These are phyloP conservation scores for Puccinia novopanici DNA, from an alignment of 1,284 basidiomycete genomes.

Conservation along the genomic window DNA sequence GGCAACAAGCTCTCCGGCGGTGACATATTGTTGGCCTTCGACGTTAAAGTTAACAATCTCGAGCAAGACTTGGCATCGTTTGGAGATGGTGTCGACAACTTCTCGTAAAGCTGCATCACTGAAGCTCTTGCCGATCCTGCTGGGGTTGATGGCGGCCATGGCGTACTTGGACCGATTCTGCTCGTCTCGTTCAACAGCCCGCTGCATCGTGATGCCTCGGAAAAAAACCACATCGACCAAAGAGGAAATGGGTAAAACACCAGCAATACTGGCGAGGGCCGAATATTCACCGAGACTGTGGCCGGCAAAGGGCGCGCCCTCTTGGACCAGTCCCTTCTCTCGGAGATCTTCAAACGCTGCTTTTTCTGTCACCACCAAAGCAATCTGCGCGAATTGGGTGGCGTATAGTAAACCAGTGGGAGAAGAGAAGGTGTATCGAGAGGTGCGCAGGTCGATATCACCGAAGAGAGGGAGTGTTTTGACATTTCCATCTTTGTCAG, in stretches of 20 bases:
- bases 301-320: conserved; percentile 88
- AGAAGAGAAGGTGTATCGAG: conserved; percentile 94
- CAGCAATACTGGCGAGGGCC: conserved; percentile 92
- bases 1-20: conserved; percentile 90
- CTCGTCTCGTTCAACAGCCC: conserved; percentile 89
- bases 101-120: conserved; percentile 83
- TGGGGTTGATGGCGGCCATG: conserved; percentile 98
- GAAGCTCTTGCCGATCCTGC: conserved; percentile 89
- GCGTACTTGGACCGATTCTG: conserved; percentile 93
- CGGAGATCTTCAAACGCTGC: conserved; percentile 98
- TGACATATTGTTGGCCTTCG: conserved; percentile 71
- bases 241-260: conserved; percentile 90
- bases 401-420: conserved; percentile 92
- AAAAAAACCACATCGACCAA: conserved; percentile 98
- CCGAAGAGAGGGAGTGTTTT: conserved; percentile 91
- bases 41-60: conserved; percentile 98
- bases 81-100: conserved; percentile 85
- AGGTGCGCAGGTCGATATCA: conserved; percentile 77
- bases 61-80: conserved; percentile 74
- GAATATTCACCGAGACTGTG: conserved; percentile 99
- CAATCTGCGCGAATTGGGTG: conserved; percentile 97
- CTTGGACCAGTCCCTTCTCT: conserved; percentile 88
- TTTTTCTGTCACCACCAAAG: conserved; percentile 94
- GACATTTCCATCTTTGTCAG: conserved; percentile 78
- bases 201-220: conserved; percentile 99